Percentiles rank a stretch among this genome's conserved stretches.
phyloP scores from a whole-genome alignment of 495 filamentous ascomycete genomes.

The Penicillium coprophilum region DNA sequence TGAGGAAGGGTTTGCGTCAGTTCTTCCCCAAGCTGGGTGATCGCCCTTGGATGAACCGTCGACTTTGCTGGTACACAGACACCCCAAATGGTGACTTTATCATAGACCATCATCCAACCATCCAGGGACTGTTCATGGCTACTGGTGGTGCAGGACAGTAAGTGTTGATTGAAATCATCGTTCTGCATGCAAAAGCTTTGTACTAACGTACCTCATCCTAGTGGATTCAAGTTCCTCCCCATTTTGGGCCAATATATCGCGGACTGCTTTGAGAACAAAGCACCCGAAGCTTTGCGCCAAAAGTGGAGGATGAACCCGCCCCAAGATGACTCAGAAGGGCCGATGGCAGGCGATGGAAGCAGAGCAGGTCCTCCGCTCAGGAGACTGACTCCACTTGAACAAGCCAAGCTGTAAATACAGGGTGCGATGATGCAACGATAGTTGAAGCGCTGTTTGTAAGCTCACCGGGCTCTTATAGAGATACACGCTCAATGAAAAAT shows the following conservation, averaged over 20 bases:
- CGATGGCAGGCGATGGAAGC: slow-evolving; percentile 36
- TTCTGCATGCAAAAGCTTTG: not conserved
- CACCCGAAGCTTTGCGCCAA: slow-evolving; percentile 48
- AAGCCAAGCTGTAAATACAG: slow-evolving; percentile 26
- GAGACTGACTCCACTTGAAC: slow-evolving; percentile 24
- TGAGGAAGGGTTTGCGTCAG: slow-evolving; percentile 55
- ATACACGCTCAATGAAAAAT: too few relatives aligned
- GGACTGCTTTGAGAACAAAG: slow-evolving; percentile 54
- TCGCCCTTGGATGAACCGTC: slow-evolving; percentile 54
- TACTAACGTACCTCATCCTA: slow-evolving; percentile 18
- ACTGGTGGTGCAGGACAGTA: slow-evolving; percentile 75
- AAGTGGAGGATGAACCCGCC: slow-evolving; percentile 57
- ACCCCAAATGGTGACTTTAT: slow-evolving; percentile 73
- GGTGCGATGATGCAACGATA: not conserved
- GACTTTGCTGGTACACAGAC: slow-evolving; percentile 52
- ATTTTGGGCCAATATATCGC: slow-evolving; percentile 70
- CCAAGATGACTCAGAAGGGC: slow-evolving; percentile 9
- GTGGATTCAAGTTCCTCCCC: slow-evolving; percentile 78
- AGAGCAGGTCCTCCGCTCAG: slow-evolving; percentile 33
- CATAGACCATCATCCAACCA: slow-evolving; percentile 65
- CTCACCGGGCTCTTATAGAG: too few relatives aligned
- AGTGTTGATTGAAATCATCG: slow-evolving; percentile 29
- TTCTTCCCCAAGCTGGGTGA: slow-evolving; percentile 59
- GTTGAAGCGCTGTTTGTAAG: too few relatives aligned
- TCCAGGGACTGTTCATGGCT: slow-evolving; percentile 65